A percentile compares a stretch with the other conserved stretches of the same genome.
These are phyloP conservation scores for Phytophthora ohioensis DNA, from an alignment of 352 stramenopile species.

Conservation along the genomic window DNA sequence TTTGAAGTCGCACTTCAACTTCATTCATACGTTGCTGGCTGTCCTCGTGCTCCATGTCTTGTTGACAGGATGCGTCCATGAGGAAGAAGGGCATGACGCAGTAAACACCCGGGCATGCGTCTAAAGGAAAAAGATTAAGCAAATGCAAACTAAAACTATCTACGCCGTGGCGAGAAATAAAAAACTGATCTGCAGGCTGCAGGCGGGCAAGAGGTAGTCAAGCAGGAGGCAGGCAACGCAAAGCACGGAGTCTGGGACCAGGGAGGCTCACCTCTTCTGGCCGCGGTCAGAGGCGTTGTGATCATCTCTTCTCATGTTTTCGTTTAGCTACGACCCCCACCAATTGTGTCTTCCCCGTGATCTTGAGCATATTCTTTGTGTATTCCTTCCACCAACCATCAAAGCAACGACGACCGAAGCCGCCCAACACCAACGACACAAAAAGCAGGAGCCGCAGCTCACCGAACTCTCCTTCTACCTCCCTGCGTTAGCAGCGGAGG, in stretches of 20 bases:
- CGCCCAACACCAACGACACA: conserved; percentile 45
- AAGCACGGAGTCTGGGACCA: conserved; percentile 36
- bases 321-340: conserved; percentile 61
- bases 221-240: conserved; percentile 36
- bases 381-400: conserved; percentile 36
- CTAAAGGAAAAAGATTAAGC: conserved; percentile 27
- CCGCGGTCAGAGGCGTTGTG: conserved; percentile 42
- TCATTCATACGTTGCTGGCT: not conserved
- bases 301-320: conserved; percentile 72
- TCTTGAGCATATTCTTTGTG: conserved; percentile 41
- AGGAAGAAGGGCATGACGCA: conserved; percentile 3
- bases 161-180: conserved; percentile 37
- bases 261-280: conserved; percentile 32
- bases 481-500: conserved; percentile 38
- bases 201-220: conserved; percentile 26
- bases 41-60: too few species aligned
- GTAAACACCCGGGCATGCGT: conserved; percentile 24
- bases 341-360: conserved; percentile 46
- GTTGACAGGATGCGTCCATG: too few species aligned
- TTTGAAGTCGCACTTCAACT: conserved; percentile 4
- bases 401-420: conserved; percentile 44
- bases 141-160: conserved; percentile 49
- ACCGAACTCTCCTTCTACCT: conserved; percentile 68
- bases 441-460: conserved; percentile 45
- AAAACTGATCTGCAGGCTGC: conserved; percentile 33